phyloP scores from a whole-genome alignment of 768 basidiomycete genomes.

The Exsudoporus frostii region DNA sequence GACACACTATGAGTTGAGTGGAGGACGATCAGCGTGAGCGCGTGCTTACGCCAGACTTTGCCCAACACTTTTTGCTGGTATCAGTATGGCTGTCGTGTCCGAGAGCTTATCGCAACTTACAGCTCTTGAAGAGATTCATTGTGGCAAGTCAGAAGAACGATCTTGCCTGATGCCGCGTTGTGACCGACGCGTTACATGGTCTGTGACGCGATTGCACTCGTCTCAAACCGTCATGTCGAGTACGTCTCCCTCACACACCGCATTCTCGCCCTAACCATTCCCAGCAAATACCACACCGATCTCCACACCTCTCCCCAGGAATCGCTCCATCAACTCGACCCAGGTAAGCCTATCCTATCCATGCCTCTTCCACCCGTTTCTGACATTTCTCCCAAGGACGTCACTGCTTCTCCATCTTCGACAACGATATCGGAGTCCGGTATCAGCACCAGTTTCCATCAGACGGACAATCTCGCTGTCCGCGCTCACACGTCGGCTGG shows the following conservation, averaged over 20 bases:
- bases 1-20: conserved; percentile 25
- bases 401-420: conserved; percentile 27
- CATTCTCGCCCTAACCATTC: not conserved
- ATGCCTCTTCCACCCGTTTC: not conserved
- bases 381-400: conserved; percentile 11
- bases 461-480: conserved; percentile 16
- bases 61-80: conserved; percentile 60
- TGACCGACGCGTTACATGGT: conserved; percentile 27
- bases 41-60: conserved; percentile 88
- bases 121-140: conserved; percentile 85
- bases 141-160: conserved; percentile 26
- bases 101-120: conserved; percentile 43
- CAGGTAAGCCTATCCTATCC: conserved; percentile 12
- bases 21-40: conserved; percentile 12
- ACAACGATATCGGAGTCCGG: conserved; percentile 31
- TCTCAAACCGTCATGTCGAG: conserved; percentile 7
- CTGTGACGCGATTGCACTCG: conserved; percentile 17
- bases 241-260: not conserved
- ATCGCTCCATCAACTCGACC: conserved; percentile 8
- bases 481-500: conserved; percentile 18
- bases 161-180: conserved; percentile 14
- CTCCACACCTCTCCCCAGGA: conserved; percentile 15
- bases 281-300: conserved; percentile 2
- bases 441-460: conserved; percentile 20
- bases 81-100: conserved; percentile 19